Base-by-base conservation (phyloP, 352 stramenopile species). In the Phytophthora tubulina region DNA sequence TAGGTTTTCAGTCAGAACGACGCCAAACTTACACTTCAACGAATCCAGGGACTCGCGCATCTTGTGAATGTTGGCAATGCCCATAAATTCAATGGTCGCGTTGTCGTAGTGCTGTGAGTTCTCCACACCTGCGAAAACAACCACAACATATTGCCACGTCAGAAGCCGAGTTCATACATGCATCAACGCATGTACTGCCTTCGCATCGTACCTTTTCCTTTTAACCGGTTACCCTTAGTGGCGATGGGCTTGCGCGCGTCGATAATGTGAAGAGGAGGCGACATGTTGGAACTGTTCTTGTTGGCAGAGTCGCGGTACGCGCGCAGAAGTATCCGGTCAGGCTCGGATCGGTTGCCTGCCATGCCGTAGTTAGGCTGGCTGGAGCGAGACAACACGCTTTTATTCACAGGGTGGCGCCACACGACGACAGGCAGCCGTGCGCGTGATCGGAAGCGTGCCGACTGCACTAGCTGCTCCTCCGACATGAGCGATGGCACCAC, bases 21-120 rank as follows among this genome's bases (percentile, higher is more conserved):
- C 3, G 46, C 17, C 13, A 52, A 52, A 80, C 84, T 48, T 68
- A 94, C 86, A 72, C 63, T 94, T 90, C 3, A 98, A 63, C 11
- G 80, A 75, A 68, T 98, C 90, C 63, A 99, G 88, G 0, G 94
- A 96, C 71, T 99, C 94, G 52, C 98, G 96, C 83, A 99, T 98
- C 59, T 97, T 97, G 86, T 99, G 97, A 70, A 99, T 99, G 76
- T 99, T 99, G 14, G 93, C 96, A 71, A 99, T 99, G 27, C 97
- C 97, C 88, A 98, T 97, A 80, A 99, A 99, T 59, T 98, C 94
- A 49, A 99, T 91, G 3, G 92, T 97, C 10, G 92, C 90, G 52
- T 97, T 97, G 53, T 97, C 86, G 76, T 99, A 99, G 75, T 99
- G 91, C 69, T 97, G 94, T 14, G 94, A 97, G 78, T 99, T 98